These are phyloP conservation scores for Linderniella brevidens DNA, from an alignment of 257 asterid species.

Conservation along the genomic window DNA sequence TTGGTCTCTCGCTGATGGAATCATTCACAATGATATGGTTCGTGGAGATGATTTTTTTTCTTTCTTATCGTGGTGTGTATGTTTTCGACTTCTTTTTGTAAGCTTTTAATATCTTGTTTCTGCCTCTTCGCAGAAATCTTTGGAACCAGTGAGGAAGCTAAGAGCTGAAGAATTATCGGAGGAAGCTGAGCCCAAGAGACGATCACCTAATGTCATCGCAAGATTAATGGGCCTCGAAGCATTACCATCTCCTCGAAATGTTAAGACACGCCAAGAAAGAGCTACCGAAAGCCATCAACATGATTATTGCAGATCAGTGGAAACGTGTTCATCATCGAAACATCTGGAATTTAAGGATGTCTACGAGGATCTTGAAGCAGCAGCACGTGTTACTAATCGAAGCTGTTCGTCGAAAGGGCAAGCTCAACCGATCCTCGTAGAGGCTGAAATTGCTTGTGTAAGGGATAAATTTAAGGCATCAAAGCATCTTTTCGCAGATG, in stretches of 20 bases:
- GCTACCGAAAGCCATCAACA: constrained; percentile 28
- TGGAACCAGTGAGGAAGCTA: constrained; percentile 46
- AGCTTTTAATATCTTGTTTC: constrained; percentile 10
- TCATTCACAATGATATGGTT: constrained; percentile 32
- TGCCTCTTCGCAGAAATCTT: constrained; percentile 25
- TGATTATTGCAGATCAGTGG: constrained; percentile 15
- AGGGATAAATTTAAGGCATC: too few species aligned
- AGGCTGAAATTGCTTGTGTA: constrained; percentile 19
- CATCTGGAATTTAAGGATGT: constrained; percentile 62
- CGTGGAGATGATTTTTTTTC: constrained; percentile 9
- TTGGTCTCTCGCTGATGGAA: constrained; percentile 28
- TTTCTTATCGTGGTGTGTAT: constrained; percentile 2
- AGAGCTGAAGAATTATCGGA: constrained; percentile 60
- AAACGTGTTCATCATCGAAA: constrained; percentile 32
- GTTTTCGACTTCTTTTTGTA: constrained; percentile 1
- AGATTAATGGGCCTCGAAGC: constrained; percentile 82
- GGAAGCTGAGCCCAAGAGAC: constrained; percentile 45
- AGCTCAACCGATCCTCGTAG: constrained; percentile 27
- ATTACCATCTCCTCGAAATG: constrained; percentile 11
- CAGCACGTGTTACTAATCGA: constrained; percentile 41
- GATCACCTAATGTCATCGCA: constrained; percentile 51
- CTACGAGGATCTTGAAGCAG: constrained; percentile 79
- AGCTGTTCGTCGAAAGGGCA: constrained; percentile 40
- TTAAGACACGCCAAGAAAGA: constrained; percentile 22
- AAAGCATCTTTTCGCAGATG: too few species aligned